These are phyloP conservation scores for Tetrahymena malaccensis DNA, from an alignment of 73 alveolate genomes.

Conservation along the genomic window DNA sequence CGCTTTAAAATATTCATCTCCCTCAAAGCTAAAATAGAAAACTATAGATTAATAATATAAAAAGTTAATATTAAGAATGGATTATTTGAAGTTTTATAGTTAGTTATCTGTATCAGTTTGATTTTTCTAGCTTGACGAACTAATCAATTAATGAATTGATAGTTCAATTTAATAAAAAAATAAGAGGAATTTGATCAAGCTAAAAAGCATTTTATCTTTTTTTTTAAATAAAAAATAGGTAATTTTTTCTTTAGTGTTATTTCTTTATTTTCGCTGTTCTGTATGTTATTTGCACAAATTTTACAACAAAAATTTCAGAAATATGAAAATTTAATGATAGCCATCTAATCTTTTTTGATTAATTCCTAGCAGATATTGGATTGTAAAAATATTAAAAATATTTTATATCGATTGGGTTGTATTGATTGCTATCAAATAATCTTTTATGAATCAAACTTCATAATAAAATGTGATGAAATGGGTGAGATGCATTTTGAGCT, in stretches of 20 bases:
- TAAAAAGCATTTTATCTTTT: neutral
- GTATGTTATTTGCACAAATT: neutral
- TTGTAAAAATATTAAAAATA: no score
- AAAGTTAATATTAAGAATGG: neutral
- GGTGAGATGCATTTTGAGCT: no score
- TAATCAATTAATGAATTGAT: neutral
- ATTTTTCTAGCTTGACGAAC: neutral
- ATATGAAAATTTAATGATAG: neutral
- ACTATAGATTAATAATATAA: neutral
- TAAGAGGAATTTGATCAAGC: neutral
- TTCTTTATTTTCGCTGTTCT: neutral
- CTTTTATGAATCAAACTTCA: no score
- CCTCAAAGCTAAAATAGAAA: neutral
- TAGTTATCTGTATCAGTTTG: neutral
- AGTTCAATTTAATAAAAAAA: no score
- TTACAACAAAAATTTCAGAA: neutral
- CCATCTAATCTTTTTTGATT: neutral
- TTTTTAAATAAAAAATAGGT: neutral
- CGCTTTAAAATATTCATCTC: neutral
- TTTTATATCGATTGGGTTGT: no score
- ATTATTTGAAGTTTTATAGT: neutral
- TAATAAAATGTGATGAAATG: no score
- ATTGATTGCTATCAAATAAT: no score
- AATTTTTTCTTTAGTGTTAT: neutral
- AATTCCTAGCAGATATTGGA: neutral